Base-by-base conservation (phyloP, 306 rosid species). In the Rubus idaeus region DNA sequence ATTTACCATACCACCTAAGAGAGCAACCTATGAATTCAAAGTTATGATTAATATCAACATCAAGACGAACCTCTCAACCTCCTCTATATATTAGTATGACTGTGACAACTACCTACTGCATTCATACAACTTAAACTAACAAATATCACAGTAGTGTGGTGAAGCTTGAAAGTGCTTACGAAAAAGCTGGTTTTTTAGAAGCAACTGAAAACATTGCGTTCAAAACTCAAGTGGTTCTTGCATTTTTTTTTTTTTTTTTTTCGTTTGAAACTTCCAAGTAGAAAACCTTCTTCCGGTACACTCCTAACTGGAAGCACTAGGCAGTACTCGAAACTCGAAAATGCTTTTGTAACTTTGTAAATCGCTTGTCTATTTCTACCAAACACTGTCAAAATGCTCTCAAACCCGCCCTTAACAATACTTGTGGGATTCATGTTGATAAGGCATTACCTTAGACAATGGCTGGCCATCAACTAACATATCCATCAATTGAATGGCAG, bases 401-500 rank as follows among this genome's bases (percentile, higher is more conserved):
- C 65, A 58, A 23, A 58, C 21, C 35, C 35, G 1, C 35, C 35
- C 35, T 30, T 30, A 30, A 30, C 35, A 30, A 30, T 30, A 30
- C 35, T 1, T 30, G 35, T 30, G 35, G 35, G 35, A 16, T 52
- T 52, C 8, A 17, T 52, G 20, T 52, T 17, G 57, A 13, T 17
- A 37, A 14, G 42, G 12, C 2, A 60, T 49, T 69, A 80, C 86
- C 86, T 77, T 80, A 18, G 86, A 58, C 49, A 83, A 74, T 37
- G 80, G 68, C 21, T 77, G 78, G 46, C 74, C 75, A 37, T 82
- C 84, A 42, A 58, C 75, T 2, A 75, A 51, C 3, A 65, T 50
- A 58, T 83, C 83, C 73, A 82, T 50, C 74, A 87, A n/a, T 21
- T 83, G 87, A 75, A 87, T 57, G 35, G 78, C 87, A 53, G 81